Evolutionary conservation across 2,329 filamentous ascomycete genomes (phyloP).

Genomic region (Colletotrichum lindemuthianum): DNA sequence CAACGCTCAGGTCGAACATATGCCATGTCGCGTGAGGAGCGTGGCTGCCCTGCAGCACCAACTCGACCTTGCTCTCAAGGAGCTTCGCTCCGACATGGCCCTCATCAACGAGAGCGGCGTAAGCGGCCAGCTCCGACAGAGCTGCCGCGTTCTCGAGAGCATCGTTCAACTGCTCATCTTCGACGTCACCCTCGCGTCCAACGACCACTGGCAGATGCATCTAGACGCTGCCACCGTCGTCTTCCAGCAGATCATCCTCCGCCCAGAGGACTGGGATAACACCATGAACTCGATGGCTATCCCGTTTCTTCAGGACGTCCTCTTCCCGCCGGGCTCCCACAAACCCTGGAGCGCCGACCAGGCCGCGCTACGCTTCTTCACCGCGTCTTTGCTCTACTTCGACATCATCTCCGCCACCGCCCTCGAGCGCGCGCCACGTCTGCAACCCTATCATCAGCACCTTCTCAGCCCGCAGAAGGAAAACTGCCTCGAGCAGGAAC

Average conservation of each 20-base stretch:
- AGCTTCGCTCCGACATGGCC: conserved; percentile 55
- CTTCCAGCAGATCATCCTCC: conserved; percentile 56
- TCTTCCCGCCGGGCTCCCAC: conserved; percentile 38
- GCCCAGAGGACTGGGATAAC: conserved; percentile 49
- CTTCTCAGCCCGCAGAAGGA: conserved; percentile 48
- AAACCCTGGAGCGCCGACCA: conserved; percentile 57
- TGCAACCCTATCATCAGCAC: conserved; percentile 52
- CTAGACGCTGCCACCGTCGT: conserved; percentile 60
- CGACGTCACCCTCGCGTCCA: conserved; percentile 57
- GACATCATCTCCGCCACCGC: conserved; percentile 62
- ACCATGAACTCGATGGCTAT: conserved; percentile 42
- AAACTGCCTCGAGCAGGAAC: conserved; percentile 26
- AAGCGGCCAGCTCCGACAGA: conserved; percentile 44
- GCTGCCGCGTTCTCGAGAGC: conserved; percentile 57
- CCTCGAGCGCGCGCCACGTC: conserved; percentile 52
- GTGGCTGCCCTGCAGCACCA: conserved; percentile 52
- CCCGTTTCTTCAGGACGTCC: conserved; percentile 16
- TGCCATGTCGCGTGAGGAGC: conserved; percentile 36
- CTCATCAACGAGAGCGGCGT: conserved; percentile 46
- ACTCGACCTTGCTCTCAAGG: conserved; percentile 54
- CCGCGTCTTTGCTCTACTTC: conserved; percentile 57
- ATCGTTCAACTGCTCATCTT: conserved; percentile 65
- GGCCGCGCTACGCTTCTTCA: conserved; percentile 58
- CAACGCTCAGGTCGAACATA: conserved; percentile 39
- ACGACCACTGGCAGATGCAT: conserved; percentile 61